phyloP scores from a whole-genome alignment of 805 yeast genomes.

The Clavispora phyllophila region DNA sequence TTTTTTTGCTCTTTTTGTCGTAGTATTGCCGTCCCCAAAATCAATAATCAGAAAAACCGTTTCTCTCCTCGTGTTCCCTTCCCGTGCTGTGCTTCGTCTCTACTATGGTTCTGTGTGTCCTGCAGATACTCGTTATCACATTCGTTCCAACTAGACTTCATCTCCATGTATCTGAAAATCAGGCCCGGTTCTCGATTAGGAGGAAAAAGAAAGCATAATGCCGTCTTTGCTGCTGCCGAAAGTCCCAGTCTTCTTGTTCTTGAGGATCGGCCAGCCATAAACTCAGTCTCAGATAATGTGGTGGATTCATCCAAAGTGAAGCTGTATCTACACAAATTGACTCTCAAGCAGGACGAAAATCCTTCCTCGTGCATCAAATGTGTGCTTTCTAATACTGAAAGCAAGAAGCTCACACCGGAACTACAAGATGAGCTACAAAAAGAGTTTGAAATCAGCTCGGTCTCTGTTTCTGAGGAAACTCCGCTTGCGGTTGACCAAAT shows the following conservation, averaged over 20 bases:
- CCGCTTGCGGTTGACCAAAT: slow-evolving; percentile 28
- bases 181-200: neutral
- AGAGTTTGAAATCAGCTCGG: slow-evolving; percentile 18
- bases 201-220: neutral
- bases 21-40: too few species aligned
- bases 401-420: slow-evolving; percentile 15
- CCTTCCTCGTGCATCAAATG: slow-evolving; percentile 14
- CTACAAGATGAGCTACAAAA: slow-evolving; percentile 13
- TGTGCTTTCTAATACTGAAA: slow-evolving; percentile 22
- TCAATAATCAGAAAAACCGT: too few species aligned
- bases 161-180: neutral
- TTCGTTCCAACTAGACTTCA: neutral
- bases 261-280: neutral
- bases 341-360: slow-evolving; percentile 3
- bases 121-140: neutral
- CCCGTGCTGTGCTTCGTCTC: too few species aligned
- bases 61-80: too few species aligned
- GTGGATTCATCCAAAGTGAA: slow-evolving; percentile 23
- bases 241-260: slow-evolving; percentile 1
- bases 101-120: neutral
- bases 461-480: slow-evolving; percentile 16
- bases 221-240: neutral
- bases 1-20: too few species aligned
- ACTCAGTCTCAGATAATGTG: slow-evolving; percentile 6
- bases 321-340: slow-evolving; percentile 18